Base-by-base conservation (phyloP, 495 filamentous ascomycete genomes). In the Penicillium diatomitis region DNA sequence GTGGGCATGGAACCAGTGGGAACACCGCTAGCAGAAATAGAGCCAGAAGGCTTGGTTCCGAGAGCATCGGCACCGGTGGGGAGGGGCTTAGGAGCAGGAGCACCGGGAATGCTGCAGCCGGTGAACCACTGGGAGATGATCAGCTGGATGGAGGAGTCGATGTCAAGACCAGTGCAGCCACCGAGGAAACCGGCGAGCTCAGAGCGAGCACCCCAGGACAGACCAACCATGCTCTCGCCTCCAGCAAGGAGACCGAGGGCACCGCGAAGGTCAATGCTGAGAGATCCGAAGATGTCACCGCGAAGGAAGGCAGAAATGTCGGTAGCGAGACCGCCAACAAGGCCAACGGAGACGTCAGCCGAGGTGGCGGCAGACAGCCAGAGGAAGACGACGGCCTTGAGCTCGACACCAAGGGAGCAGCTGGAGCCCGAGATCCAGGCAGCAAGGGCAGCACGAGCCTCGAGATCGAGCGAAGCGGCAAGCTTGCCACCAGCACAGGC, bases 81-180 rank as follows among this genome's bases (percentile, higher is more conserved):
- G 20, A 41, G 42, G 27, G 50, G 41, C 28, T 60, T 47, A 27
- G 56, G 49, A 43, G 50, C 41, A 37, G 45, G 52, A 31, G 58
- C 48, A 44, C 66, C 60, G 12, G 62, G 52, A 40, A 63, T 54
- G 55, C 56, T 60, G 60, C 64, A 65, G 49, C 71, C 71, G 41
- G 61, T 68, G 54, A 71, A 58, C 70, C 68, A 73, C 50, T 65
- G 53, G 38, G 65, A 60, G 42, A 74, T 62, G 53, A 72, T 70
- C 29, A 66, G 60, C 44, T 71, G 60, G 40, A 74, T 57, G 54
- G 44, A 57, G 20, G 60, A 36, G 38, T 57, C 56, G 38, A 63
- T 61, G 40, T 61, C 50, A 33, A 63, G 46, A 44, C 34, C 40
- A 40, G 53, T 51, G 57, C 55, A 63, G 49, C 69, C 68, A 57